Percentiles rank a stretch among this genome's conserved stretches.
These are phyloP conservation scores for Metschnikowia similis DNA, from an alignment of 805 yeast genomes.

Conservation along the genomic window DNA sequence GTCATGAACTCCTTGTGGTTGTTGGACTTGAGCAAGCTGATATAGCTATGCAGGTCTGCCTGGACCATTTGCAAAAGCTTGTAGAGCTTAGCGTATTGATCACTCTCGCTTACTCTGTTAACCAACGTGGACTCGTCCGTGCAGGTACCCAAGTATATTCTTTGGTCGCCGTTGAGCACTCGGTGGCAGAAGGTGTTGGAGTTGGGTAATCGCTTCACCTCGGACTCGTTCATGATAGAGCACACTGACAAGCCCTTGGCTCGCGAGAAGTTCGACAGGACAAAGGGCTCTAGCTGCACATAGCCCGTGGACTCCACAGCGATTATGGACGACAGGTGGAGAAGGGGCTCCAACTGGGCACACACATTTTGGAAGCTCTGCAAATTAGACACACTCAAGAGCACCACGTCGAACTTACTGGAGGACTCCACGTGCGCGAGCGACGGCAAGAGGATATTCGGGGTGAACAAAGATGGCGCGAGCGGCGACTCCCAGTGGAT, in stretches of 20 bases:
- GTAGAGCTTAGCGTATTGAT: conserved; percentile 16
- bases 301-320: conserved; percentile 69
- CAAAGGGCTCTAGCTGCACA: conserved; percentile 68
- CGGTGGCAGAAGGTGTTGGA: conserved; percentile 22
- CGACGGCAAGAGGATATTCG: conserved; percentile 15
- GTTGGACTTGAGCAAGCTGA: conserved; percentile 47
- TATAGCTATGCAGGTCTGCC: conserved; percentile 31
- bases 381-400: conserved; percentile 32
- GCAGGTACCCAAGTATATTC: conserved; percentile 41
- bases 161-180: conserved; percentile 35
- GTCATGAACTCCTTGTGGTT: conserved; percentile 56
- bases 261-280: conserved; percentile 40
- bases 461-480: conserved; percentile 13
- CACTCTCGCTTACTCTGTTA: conserved; percentile 10
- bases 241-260: conserved; percentile 35
- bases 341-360: conserved; percentile 20
- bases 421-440: conserved; percentile 13
- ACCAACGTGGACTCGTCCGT: conserved; percentile 14
- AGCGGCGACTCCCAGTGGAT: conserved; percentile 19
- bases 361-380: conserved; percentile 36
- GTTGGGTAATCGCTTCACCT: conserved; percentile 38
- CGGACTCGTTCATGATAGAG: conserved; percentile 61
- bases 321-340: conserved; percentile 43
- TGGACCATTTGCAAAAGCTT: conserved; percentile 32
- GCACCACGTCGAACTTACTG: conserved; percentile 30